Evolutionary conservation across 352 stramenopile genomes (phyloP), one percentile per base, ranked within the genome.

Genomic region (Globisporangium mamillatum): DNA sequence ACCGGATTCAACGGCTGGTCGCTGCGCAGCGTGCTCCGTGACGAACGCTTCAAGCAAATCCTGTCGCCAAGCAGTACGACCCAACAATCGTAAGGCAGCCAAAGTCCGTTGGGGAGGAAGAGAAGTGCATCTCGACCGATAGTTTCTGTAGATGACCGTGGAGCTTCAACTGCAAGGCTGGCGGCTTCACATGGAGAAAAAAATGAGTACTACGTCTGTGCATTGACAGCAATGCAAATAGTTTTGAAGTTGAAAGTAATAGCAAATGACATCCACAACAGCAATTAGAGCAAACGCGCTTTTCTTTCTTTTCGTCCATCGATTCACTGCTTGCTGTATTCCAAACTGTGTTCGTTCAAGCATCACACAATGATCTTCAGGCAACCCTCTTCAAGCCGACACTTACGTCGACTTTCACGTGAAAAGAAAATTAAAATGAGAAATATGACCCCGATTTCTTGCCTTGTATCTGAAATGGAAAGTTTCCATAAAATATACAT

Each of bases 1-100:
- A 78, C 67, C 0, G 75, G 75, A 1, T 68, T 80, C 66, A 86
- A 91, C 54, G 81, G 76, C 62, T 93, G 83, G 84, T 91, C 82
- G 32, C 74, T 91, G 60, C 79, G 81, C 12, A 82, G 70, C 34
- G 68, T 91, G 55, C 54, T 93, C 24, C 81, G 81, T 27, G 77
- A 89, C 58, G 73, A 77, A 32, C 63, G 63, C 12, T 60, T 69
- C 54, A 63, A 63, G 27, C 53, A 69, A 41, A 69, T 69, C 38
- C 24, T 69, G 24, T 41, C 46, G 63, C 22, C 27, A n/a, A 50
- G 22, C 55, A 68, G 60, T 48, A 52, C 38, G 2, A 34, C 9
- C 27, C 46, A 58, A 27, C 46, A 66, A n/a, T 60, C 20, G 27
- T 60, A 20, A 50, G 18, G 24, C 20, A 6, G 1, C 4, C 20